These are phyloP conservation scores for Amylostereum areolatum DNA, from an alignment of 1,284 basidiomycete species.

Conservation along the genomic window DNA sequence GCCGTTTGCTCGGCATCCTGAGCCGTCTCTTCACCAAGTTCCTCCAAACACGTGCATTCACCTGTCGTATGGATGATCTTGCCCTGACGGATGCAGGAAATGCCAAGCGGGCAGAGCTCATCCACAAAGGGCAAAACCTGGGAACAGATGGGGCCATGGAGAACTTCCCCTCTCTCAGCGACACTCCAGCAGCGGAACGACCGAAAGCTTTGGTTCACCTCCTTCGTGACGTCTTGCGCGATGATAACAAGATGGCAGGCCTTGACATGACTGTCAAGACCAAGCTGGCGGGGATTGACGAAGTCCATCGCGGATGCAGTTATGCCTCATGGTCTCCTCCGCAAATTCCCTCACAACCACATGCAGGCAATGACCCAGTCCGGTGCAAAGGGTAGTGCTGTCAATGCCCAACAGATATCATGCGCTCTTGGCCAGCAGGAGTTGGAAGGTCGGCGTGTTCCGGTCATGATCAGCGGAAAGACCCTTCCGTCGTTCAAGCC, in stretches of 20 bases:
- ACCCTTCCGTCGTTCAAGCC: conserved; percentile 96
- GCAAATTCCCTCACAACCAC: conserved; percentile 96
- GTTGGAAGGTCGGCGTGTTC: conserved; percentile 96
- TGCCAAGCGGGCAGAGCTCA: conserved; percentile 59
- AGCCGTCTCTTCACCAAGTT: conserved; percentile 96
- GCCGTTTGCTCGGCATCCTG: conserved; percentile 88
- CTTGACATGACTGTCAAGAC: conserved; percentile 91
- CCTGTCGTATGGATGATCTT: conserved; percentile 98
- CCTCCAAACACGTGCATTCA: conserved; percentile 95
- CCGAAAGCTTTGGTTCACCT: conserved; percentile 47
- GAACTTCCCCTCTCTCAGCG: conserved; percentile 73
- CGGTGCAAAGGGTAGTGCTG: conserved; percentile 96
- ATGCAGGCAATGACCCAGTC: conserved; percentile 99
- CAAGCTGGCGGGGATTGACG: conserved; percentile 79
- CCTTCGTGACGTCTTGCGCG: conserved; percentile 94
- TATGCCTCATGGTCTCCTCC: conserved; percentile 84
- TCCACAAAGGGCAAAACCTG: conserved; percentile 64
- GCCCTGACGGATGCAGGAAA: conserved; percentile 85
- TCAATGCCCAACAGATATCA: conserved; percentile 98
- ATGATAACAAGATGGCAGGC: conserved; percentile 96
- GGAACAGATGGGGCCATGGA: conserved; percentile 88
- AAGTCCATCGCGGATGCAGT: conserved; percentile 88
- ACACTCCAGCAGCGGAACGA: conserved; percentile 44
- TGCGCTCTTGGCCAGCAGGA: conserved; percentile 97
- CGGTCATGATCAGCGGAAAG: conserved; percentile 98